phyloP scores from a whole-genome alignment of 352 stramenopile species.

The Blastocystis sp. region DNA sequence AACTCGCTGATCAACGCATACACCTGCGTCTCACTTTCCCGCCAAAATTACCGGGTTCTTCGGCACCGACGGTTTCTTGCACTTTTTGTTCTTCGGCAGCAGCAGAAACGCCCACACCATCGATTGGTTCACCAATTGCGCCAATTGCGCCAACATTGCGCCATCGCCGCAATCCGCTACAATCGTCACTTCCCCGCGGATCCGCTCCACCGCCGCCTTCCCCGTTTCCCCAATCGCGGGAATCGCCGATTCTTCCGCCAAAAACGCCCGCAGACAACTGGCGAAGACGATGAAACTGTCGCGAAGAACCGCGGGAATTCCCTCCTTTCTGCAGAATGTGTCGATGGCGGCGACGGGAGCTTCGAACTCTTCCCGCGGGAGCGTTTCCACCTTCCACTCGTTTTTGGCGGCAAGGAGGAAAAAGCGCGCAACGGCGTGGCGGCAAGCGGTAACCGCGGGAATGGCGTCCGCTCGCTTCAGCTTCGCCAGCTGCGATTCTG shows the following conservation, averaged over 20 bases:
- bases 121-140: background rate
- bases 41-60: background rate
- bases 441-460: no score
- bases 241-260: background rate
- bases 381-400: background rate
- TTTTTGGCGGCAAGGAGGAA: no score
- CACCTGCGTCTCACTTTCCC: background rate
- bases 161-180: background rate
- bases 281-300: background rate
- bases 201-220: background rate
- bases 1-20: background rate
- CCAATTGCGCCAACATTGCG: background rate
- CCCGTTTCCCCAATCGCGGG: background rate
- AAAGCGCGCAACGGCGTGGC: no score
- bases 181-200: background rate
- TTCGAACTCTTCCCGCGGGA: background rate
- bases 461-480: no score
- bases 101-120: background rate
- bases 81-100: slow-evolving; percentile 10
- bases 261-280: background rate
- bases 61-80: background rate
- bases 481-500: no score
- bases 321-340: background rate
- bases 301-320: background rate
- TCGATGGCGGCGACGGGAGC: background rate